These are phyloP conservation scores for Ogataea parapolymorpha DNA, from an alignment of 805 yeast species.

Conservation along the genomic window DNA sequence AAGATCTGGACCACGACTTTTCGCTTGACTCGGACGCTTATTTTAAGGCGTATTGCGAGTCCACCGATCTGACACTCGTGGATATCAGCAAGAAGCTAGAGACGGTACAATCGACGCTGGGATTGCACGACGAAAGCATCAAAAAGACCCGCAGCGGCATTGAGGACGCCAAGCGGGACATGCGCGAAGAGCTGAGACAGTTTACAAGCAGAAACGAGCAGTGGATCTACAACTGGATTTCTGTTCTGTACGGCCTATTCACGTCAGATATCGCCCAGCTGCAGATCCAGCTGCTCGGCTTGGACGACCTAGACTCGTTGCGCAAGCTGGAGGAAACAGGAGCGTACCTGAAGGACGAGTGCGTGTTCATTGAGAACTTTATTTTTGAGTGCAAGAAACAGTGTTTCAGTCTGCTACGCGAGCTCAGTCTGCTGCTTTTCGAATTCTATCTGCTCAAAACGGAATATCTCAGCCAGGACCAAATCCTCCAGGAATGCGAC, in stretches of 20 bases:
- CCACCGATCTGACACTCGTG: slow-evolving; percentile 21
- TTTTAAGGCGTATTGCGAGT: slow-evolving; percentile 17
- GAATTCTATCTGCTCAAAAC: slow-evolving; percentile 27
- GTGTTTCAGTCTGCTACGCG: slow-evolving; percentile 25
- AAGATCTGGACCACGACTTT: slow-evolving; percentile 10
- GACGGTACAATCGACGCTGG: slow-evolving; percentile 8
- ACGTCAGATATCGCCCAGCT: slow-evolving; percentile 25
- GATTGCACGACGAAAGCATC: slow-evolving; percentile 10
- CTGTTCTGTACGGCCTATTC: slow-evolving; percentile 28
- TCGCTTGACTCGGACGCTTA: slow-evolving; percentile 5
- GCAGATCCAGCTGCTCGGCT: slow-evolving; percentile 26
- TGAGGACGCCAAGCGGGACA: slow-evolving; percentile 5
- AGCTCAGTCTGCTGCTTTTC: slow-evolving; percentile 26
- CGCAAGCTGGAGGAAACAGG: slow-evolving; percentile 23
- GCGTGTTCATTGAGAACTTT: slow-evolving; percentile 19
- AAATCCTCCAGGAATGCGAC: slow-evolving; percentile 22
- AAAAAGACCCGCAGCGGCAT: slow-evolving; percentile 9
- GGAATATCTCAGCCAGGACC: slow-evolving; percentile 13
- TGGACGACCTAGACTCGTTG: slow-evolving; percentile 23
- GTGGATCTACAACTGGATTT: slow-evolving; percentile 29
- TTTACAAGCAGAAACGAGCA: slow-evolving; percentile 17
- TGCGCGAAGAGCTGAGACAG: slow-evolving; percentile 12
- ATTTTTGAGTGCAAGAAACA: slow-evolving; percentile 22
- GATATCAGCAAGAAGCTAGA: slow-evolving; percentile 21
- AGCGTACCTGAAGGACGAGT: slow-evolving; percentile 20